Conservation (phyloP, 1,284 basidiomycete genomes). For the Ganoderma lucidum region DNA sequence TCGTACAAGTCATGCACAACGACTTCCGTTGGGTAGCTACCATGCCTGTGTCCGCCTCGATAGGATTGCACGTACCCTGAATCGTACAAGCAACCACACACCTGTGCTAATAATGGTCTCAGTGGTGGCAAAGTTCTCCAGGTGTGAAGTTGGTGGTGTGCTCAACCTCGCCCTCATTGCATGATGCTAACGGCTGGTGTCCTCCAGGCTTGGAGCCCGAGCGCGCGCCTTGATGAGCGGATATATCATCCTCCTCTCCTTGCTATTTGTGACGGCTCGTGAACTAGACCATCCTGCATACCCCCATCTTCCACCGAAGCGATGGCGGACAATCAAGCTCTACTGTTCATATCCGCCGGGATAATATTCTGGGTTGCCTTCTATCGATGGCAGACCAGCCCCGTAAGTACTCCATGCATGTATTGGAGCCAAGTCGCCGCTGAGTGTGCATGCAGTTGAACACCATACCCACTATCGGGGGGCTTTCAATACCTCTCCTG, state of each 20-base stretch:
- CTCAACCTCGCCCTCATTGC: neutral
- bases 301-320: neutral
- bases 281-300: neutral
- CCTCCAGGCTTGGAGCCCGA: neutral
- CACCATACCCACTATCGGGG: conserved; percentile 38
- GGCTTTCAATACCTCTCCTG: conserved; percentile 27
- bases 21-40: neutral
- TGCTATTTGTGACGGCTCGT: neutral
- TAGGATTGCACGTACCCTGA: neutral
- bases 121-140: neutral
- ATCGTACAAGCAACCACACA: neutral
- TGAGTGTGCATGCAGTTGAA: conserved; percentile 10
- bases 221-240: neutral
- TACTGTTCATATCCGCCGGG: neutral
- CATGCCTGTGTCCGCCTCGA: neutral
- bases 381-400: neutral
- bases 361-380: neutral
- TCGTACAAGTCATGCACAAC: neutral
- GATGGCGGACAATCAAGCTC: neutral
- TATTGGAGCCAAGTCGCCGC: neutral
- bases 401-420: neutral
- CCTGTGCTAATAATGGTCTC: neutral
- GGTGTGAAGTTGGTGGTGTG: neutral
- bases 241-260: neutral
- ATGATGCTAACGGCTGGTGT: neutral